Conservation (phyloP, 495 filamentous ascomycete species). For the Penicillium fimorum region DNA sequence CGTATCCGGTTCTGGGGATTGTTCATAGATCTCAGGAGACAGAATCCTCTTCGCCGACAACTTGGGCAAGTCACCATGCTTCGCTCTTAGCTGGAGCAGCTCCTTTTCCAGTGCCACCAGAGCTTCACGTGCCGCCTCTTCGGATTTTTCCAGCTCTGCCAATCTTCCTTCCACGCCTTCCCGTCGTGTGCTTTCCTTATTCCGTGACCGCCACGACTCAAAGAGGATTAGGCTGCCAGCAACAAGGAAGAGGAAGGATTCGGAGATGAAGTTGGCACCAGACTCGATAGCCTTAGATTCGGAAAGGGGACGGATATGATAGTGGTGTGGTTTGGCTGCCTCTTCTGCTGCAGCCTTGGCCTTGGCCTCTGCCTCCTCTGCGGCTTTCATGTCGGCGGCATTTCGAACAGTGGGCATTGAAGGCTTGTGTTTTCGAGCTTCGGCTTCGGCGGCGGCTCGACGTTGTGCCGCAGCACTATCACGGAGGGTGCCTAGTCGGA, state of each 20-base stretch:
- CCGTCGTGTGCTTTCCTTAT: conserved; percentile 74
- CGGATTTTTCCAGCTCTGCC: conserved; percentile 61
- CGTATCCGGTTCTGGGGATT: conserved; percentile 34
- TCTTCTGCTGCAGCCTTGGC: conserved; percentile 52
- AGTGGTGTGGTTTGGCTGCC: conserved; percentile 43
- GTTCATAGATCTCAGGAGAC: conserved; percentile 46
- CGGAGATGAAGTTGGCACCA: conserved; percentile 91
- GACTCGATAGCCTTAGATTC: conserved; percentile 94
- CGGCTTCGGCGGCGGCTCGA: conserved; percentile 49
- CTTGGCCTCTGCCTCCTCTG: conserved; percentile 52
- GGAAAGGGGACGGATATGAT: conserved; percentile 72
- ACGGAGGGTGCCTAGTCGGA: conserved; percentile 80
- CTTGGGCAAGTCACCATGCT: conserved; percentile 33
- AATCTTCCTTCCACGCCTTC: conserved; percentile 72
- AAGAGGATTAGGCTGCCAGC: conserved; percentile 76
- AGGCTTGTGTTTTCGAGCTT: conserved; percentile 57
- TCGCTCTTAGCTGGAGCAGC: conserved; percentile 55
- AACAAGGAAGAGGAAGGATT: conserved; percentile 83
- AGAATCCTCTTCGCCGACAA: conserved; percentile 37
- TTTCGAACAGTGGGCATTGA: conserved; percentile 79
- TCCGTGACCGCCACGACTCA: conserved; percentile 70
- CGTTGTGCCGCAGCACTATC: conserved; percentile 63
- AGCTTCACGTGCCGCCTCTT: conserved; percentile 55
- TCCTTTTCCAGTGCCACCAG: conserved; percentile 69
- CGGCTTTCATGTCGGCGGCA: conserved; percentile 65